These are phyloP conservation scores for Carex cristatella DNA, from an alignment of 176 grass and related monocot species.

Conservation along the genomic window DNA sequence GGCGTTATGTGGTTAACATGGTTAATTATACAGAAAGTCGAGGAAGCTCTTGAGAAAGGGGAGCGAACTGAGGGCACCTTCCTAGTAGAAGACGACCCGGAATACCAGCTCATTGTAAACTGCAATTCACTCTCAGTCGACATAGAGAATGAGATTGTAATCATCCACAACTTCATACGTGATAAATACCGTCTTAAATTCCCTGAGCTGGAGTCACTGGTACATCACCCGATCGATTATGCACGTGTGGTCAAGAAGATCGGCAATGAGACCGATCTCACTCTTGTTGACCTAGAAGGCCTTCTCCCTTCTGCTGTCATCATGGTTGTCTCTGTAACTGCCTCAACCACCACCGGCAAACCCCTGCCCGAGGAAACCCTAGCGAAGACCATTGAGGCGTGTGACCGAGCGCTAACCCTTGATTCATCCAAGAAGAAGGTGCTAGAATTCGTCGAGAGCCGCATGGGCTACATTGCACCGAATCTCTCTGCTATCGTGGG, in stretches of 20 bases:
- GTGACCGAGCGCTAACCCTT: slow-evolving; percentile 68
- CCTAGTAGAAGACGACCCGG: slow-evolving; percentile 72
- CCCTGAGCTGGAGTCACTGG: slow-evolving; percentile 82
- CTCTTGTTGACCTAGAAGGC: slow-evolving; percentile 77
- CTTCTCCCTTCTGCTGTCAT: slow-evolving; percentile 90
- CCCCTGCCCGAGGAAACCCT: slow-evolving; percentile 73
- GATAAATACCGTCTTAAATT: slow-evolving; percentile 83
- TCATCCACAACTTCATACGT: slow-evolving; percentile 93
- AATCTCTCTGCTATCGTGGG: slow-evolving; percentile 86
- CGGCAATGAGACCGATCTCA: slow-evolving; percentile 81
- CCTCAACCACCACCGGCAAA: slow-evolving; percentile 81
- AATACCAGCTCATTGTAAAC: slow-evolving; percentile 86
- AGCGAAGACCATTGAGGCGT: slow-evolving; percentile 64
- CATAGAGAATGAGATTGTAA: slow-evolving; percentile 88
- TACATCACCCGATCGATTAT: slow-evolving; percentile 93
- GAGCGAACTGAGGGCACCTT: slow-evolving; percentile 41
- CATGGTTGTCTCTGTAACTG: slow-evolving; percentile 80
- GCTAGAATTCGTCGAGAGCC: slow-evolving; percentile 83
- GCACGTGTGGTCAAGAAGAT: slow-evolving; percentile 89
- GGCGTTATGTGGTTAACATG: background rate
- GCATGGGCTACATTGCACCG: slow-evolving; percentile 80
- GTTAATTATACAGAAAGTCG: slow-evolving; percentile 60
- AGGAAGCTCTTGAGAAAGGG: slow-evolving; percentile 65
- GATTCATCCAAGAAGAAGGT: slow-evolving; percentile 89
- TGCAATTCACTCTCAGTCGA: slow-evolving; percentile 85